Percentiles rank a stretch among this genome's conserved stretches.
phyloP scores from a whole-genome alignment of 2,329 filamentous ascomycete species.

The Graphiopsis chlorocephala region DNA sequence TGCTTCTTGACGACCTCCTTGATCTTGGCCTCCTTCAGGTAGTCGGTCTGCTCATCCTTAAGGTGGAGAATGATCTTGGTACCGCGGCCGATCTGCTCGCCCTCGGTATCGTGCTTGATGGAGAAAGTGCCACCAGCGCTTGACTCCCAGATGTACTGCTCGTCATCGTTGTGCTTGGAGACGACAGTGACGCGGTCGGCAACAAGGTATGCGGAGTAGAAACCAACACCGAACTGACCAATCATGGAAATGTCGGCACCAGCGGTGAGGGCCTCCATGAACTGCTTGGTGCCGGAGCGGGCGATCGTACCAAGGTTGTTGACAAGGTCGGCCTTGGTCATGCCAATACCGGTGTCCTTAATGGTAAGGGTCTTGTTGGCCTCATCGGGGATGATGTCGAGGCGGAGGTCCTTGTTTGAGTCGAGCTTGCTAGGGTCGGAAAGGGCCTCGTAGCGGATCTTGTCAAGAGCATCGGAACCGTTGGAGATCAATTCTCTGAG shows the following conservation, averaged over 20 bases:
- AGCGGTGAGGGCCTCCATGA: slow-evolving; percentile 98
- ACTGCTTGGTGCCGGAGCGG: slow-evolving; percentile 99
- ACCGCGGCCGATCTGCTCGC: slow-evolving; percentile 86
- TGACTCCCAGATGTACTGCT: slow-evolving; percentile 99
- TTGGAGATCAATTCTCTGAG: slow-evolving; percentile 98
- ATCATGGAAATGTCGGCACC: slow-evolving; percentile 99
- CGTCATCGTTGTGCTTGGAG: slow-evolving; percentile 99
- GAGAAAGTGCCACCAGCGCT: slow-evolving; percentile 96
- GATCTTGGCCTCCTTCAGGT: slow-evolving; percentile 97
- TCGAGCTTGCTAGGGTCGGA: slow-evolving; percentile 98
- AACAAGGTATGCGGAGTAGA: slow-evolving; percentile 99
- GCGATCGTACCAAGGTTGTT: slow-evolving; percentile 99
- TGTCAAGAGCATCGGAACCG: slow-evolving; percentile 97
- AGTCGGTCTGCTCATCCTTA: slow-evolving; percentile 98
- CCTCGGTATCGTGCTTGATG: slow-evolving; percentile 84
- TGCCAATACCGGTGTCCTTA: slow-evolving; percentile 97
- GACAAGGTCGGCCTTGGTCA: slow-evolving; percentile 99
- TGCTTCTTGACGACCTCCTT: slow-evolving; percentile 99
- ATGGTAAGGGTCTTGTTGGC: slow-evolving; percentile 97
- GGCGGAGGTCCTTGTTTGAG: slow-evolving; percentile 93
- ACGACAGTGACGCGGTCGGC: slow-evolving; percentile 93
- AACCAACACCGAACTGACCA: slow-evolving; percentile 99
- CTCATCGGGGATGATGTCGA: slow-evolving; percentile 98
- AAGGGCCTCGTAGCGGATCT: slow-evolving; percentile 98
- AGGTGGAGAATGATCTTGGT: slow-evolving; percentile 98